Evolutionary conservation across 495 filamentous ascomycete species (phyloP).

Genomic region (Hypoxylon trugodes): DNA sequence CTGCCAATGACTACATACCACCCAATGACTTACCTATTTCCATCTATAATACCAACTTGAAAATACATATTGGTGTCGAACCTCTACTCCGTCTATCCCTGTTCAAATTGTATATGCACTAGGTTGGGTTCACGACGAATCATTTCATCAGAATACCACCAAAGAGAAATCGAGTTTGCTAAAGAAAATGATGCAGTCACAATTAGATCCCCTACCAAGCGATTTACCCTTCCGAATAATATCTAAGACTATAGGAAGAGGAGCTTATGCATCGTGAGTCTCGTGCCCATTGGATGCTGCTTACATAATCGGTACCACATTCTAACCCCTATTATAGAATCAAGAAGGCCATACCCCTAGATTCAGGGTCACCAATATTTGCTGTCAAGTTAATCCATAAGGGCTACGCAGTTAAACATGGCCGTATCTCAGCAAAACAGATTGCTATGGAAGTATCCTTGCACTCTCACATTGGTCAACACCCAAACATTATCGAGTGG

Average conservation of each 20-base stretch:
- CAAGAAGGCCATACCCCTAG: slow-evolving; percentile 85
- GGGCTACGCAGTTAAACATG: slow-evolving; percentile 86
- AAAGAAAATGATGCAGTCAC: slow-evolving; percentile 71
- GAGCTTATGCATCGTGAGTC: slow-evolving; percentile 94
- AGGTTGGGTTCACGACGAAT: slow-evolving; percentile 22
- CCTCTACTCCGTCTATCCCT: background rate
- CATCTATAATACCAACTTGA: background rate
- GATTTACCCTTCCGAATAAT: slow-evolving; percentile 93
- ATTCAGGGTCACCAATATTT: slow-evolving; percentile 77
- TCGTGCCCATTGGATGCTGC: slow-evolving; percentile 7
- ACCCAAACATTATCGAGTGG: slow-evolving; percentile 93
- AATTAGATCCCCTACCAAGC: slow-evolving; percentile 83
- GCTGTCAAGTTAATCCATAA: slow-evolving; percentile 99
- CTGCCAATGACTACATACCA: background rate
- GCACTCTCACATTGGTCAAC: slow-evolving; percentile 84
- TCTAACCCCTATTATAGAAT: slow-evolving; percentile 67
- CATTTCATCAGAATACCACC: slow-evolving; percentile 8
- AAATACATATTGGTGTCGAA: background rate
- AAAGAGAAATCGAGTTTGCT: slow-evolving; percentile 7
- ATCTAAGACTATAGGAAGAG: slow-evolving; percentile 93
- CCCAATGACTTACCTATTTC: background rate
- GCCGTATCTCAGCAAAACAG: slow-evolving; percentile 87
- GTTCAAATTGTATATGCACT: background rate
- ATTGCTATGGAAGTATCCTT: slow-evolving; percentile 87
- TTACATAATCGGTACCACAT: slow-evolving; percentile 1